A percentile compares a stretch with the other conserved stretches of the same genome.
Evolutionary conservation across 495 filamentous ascomycete species (phyloP).

Genomic region (Penicillium cinerascens): DNA sequence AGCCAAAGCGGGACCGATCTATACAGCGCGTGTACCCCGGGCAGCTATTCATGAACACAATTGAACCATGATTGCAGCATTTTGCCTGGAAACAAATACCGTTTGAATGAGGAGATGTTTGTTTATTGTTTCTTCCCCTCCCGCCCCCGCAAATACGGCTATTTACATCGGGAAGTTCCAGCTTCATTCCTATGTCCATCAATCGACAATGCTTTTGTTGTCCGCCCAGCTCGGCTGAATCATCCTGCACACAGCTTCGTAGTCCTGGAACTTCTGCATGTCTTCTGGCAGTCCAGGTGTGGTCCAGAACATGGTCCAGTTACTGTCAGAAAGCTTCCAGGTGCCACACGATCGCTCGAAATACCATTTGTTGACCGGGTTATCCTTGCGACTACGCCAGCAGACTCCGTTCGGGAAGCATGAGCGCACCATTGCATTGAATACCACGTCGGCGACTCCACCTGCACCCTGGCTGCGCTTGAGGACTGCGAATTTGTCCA

Average conservation of each 20-base stretch:
- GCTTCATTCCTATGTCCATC: slow-evolving; percentile 13
- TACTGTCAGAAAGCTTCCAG: slow-evolving; percentile 69
- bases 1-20: slow-evolving; percentile 1
- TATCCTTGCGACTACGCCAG: slow-evolving; percentile 77
- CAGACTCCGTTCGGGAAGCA: slow-evolving; percentile 80
- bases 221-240: slow-evolving; percentile 85
- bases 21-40: background rate
- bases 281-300: slow-evolving; percentile 56
- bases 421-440: slow-evolving; percentile 87
- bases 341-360: slow-evolving; percentile 84
- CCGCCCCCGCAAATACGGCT: no score
- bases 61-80: no score
- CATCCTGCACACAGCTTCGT: slow-evolving; percentile 74
- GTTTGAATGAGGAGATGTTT: no score
- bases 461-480: slow-evolving; percentile 85
- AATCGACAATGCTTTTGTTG: slow-evolving; percentile 60
- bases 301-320: slow-evolving; percentile 99
- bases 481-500: slow-evolving; percentile 96
- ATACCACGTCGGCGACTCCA: slow-evolving; percentile 91
- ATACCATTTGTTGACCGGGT: slow-evolving; percentile 92
- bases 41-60: no score
- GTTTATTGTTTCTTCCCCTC: no score
- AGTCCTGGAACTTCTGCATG: slow-evolving; percentile 64
- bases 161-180: no score
- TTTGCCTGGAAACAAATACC: no score